Conservation (phyloP, 75 land plant genomes). For the Cunninghamia lanceolata region DNA sequence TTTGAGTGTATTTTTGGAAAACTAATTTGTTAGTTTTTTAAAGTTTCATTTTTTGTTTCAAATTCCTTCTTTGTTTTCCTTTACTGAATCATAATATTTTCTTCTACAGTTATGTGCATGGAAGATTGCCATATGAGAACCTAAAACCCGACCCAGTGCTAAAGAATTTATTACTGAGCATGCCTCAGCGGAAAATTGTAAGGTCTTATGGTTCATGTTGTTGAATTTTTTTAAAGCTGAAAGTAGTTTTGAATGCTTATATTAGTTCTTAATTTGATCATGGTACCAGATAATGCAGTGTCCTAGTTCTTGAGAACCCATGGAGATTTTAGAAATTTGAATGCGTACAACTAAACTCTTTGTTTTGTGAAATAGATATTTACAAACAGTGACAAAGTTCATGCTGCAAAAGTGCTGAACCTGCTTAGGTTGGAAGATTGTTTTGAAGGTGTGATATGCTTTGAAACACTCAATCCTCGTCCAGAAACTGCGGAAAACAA, state of each 20-base stretch:
- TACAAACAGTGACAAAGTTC: constrained; percentile 72
- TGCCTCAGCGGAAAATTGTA: constrained; percentile 76
- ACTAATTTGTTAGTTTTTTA: background rate
- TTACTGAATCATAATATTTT: background rate
- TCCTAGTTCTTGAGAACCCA: background rate
- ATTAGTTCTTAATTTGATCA: background rate
- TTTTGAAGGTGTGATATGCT: constrained; percentile 81
- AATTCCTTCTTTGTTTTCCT: background rate
- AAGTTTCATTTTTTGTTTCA: background rate
- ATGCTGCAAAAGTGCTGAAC: constrained; percentile 59
- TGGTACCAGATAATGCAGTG: background rate
- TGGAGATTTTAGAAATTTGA: background rate
- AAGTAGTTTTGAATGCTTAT: background rate
- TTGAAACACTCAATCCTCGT: constrained; percentile 72
- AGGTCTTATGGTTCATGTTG: constrained; percentile 7
- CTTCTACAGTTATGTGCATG: constrained; percentile 65
- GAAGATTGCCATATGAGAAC: constrained; percentile 76
- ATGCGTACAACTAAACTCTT: background rate
- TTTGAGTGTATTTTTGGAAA: background rate
- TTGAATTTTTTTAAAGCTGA: background rate
- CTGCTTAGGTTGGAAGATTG: constrained; percentile 80
- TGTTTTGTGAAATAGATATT: constrained; percentile 49
- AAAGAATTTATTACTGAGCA: constrained; percentile 47
- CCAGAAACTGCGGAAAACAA: constrained; percentile 19
- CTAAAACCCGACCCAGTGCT: constrained; percentile 78